Evolutionary conservation across 306 rosid genomes (phyloP).

Genomic region (Vigna trinervia): DNA sequence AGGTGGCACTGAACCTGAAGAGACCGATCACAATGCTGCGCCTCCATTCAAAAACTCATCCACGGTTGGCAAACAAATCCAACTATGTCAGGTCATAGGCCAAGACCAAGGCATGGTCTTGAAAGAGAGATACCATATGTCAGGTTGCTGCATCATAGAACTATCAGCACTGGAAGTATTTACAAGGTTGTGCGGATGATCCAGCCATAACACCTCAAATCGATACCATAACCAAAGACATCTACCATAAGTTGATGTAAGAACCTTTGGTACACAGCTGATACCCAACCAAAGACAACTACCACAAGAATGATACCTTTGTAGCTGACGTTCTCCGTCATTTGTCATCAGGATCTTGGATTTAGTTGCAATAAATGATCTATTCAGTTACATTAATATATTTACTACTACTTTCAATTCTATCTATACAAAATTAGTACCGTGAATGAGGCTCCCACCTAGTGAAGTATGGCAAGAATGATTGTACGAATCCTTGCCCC

Average conservation of each 20-base stretch:
- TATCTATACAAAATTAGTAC: background rate
- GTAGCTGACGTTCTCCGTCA: background rate
- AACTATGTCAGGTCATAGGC: conserved; percentile 35
- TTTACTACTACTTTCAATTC: conserved; percentile 12
- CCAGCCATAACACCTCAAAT: conserved; percentile 13
- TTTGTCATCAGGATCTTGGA: conserved; percentile 34
- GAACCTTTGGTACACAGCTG: conserved; percentile 24
- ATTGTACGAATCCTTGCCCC: background rate
- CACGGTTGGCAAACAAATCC: conserved; percentile 27
- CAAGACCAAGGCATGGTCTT: conserved; percentile 30
- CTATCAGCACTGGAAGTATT: conserved; percentile 1
- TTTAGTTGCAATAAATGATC: conserved; percentile 10
- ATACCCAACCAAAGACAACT: conserved; percentile 10
- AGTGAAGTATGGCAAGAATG: background rate
- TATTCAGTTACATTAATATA: conserved; percentile 20
- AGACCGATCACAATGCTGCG: conserved; percentile 17
- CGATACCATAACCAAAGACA: conserved; percentile 19
- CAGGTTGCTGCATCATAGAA: conserved; percentile 33
- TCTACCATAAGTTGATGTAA: conserved; percentile 26
- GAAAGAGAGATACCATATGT: conserved; percentile 15
- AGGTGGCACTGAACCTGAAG: conserved; percentile 12
- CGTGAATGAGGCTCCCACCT: background rate
- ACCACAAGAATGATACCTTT: conserved; percentile 17
- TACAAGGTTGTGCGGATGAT: conserved; percentile 12
- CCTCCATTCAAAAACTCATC: background rate